Conservation (phyloP, 768 basidiomycete genomes). For the Rhizopogon sp. region DNA sequence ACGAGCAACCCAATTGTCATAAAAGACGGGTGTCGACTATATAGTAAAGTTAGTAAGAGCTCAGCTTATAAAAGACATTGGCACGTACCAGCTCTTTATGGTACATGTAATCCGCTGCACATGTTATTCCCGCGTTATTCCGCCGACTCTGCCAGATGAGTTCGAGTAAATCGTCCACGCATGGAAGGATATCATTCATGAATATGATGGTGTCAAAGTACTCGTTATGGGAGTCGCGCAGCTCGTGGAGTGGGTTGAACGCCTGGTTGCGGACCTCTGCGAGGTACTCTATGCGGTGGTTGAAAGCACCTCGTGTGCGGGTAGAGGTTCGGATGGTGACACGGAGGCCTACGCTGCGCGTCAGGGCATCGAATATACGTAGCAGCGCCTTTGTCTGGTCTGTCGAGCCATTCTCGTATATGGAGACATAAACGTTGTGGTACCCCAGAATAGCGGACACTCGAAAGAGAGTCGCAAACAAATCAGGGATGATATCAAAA, state of each 20-base stretch:
- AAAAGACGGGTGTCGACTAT: slow-evolving; percentile 79
- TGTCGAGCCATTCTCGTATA: slow-evolving; percentile 98
- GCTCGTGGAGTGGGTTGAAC: slow-evolving; percentile 91
- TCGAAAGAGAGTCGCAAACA: slow-evolving; percentile 94
- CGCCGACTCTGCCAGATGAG: slow-evolving; percentile 91
- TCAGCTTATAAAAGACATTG: background rate
- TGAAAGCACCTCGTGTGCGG: slow-evolving; percentile 92
- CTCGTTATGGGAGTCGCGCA: slow-evolving; percentile 87
- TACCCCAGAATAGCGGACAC: slow-evolving; percentile 89
- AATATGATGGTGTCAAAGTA: slow-evolving; percentile 96
- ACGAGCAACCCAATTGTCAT: slow-evolving; percentile 97
- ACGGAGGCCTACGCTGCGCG: slow-evolving; percentile 84
- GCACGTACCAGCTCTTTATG: slow-evolving; percentile 82
- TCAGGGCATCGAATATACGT: slow-evolving; percentile 91
- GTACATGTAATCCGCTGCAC: slow-evolving; percentile 99
- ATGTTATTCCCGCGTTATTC: slow-evolving; percentile 98
- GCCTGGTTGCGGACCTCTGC: slow-evolving; percentile 99
- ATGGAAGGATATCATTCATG: slow-evolving; percentile 99
- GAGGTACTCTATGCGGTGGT: slow-evolving; percentile 99
- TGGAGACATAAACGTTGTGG: slow-evolving; percentile 97
- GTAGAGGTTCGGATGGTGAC: slow-evolving; percentile 90
- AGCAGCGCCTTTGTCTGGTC: slow-evolving; percentile 98
- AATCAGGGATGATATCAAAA: slow-evolving; percentile 96
- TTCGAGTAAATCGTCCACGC: slow-evolving; percentile 95
- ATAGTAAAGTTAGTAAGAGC: background rate